Evolutionary conservation across 768 basidiomycete genomes (phyloP).

Genomic region (Melanogaster broomeanus): DNA sequence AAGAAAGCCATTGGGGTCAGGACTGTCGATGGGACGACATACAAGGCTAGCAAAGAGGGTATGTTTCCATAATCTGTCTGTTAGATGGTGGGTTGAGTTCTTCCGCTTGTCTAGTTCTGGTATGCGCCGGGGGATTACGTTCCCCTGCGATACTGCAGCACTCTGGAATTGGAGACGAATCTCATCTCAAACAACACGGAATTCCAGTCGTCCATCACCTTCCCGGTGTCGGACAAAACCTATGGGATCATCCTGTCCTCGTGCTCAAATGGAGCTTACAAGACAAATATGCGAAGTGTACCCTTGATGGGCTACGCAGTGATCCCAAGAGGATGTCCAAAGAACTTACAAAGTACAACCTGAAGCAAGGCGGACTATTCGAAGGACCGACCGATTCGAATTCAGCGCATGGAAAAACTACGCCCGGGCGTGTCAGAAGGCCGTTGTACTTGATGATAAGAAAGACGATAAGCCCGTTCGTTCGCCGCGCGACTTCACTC

Average conservation of each 20-base stretch:
- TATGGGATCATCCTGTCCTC: background rate
- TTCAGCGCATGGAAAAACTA: background rate
- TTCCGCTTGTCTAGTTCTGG: background rate
- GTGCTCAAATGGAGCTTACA: background rate
- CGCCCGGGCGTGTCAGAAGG: background rate
- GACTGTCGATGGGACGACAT: background rate
- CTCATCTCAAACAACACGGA: background rate
- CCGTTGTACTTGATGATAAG: background rate
- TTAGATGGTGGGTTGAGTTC: background rate
- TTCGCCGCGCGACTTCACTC: background rate
- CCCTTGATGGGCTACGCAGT: background rate
- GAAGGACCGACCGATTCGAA: background rate
- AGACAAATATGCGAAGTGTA: background rate
- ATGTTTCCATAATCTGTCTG: too few species aligned
- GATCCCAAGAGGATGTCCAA: background rate
- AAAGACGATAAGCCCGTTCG: background rate
- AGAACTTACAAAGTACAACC: background rate
- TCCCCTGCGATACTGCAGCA: conserved; percentile 1
- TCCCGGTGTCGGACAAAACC: background rate
- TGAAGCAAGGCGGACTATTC: background rate
- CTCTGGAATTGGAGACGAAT: background rate
- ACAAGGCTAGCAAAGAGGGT: background rate
- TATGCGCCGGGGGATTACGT: background rate
- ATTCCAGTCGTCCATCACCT: background rate
- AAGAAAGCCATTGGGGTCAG: background rate